These are phyloP conservation scores for Sporothrix mexicana DNA, from an alignment of 2,329 filamentous ascomycete species.

Conservation along the genomic window DNA sequence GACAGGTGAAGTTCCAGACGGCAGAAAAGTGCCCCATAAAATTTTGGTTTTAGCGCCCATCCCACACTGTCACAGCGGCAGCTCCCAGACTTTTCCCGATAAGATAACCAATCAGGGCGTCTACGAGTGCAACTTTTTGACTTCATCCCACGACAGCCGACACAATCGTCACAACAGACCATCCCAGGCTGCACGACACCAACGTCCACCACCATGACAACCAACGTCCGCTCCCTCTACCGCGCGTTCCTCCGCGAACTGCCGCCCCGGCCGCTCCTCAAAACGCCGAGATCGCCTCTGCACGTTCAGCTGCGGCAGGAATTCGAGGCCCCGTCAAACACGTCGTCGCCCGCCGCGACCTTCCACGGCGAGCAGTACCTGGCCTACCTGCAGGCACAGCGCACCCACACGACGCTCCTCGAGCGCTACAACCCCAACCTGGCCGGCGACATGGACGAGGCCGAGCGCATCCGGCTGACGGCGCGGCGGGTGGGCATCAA, in stretches of 20 bases:
- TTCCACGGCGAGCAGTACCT: slow-evolving; percentile 75
- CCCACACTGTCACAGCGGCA: not conserved
- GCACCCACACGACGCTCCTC: slow-evolving; percentile 78
- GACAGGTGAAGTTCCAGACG: slow-evolving; percentile 7
- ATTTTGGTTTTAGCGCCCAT: slow-evolving; percentile 11
- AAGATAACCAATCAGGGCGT: no score
- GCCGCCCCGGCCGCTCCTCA: slow-evolving; percentile 68
- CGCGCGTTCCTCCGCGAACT: slow-evolving; percentile 88
- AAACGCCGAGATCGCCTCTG: slow-evolving; percentile 66
- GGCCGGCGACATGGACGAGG: slow-evolving; percentile 71
- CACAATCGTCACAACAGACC: no score
- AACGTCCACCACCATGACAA: slow-evolving; percentile 30
- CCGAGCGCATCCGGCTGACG: slow-evolving; percentile 82
- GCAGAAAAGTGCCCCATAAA: not conserved
- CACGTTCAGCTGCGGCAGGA: slow-evolving; percentile 71
- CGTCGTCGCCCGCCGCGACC: slow-evolving; percentile 39
- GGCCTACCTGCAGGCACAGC: slow-evolving; percentile 82
- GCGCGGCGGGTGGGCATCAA: slow-evolving; percentile 91
- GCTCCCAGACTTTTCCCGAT: not conserved
- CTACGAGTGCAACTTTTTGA: no score
- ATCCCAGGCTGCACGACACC: no score
- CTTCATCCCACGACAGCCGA: no score
- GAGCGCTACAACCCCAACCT: slow-evolving; percentile 95
- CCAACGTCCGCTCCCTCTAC: slow-evolving; percentile 75
- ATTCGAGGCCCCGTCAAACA: slow-evolving; percentile 52